A percentile compares a stretch with the other conserved stretches of the same genome.
These are phyloP conservation scores for Leonotis leonurus DNA, from an alignment of 257 asterid genomes.

Conservation along the genomic window DNA sequence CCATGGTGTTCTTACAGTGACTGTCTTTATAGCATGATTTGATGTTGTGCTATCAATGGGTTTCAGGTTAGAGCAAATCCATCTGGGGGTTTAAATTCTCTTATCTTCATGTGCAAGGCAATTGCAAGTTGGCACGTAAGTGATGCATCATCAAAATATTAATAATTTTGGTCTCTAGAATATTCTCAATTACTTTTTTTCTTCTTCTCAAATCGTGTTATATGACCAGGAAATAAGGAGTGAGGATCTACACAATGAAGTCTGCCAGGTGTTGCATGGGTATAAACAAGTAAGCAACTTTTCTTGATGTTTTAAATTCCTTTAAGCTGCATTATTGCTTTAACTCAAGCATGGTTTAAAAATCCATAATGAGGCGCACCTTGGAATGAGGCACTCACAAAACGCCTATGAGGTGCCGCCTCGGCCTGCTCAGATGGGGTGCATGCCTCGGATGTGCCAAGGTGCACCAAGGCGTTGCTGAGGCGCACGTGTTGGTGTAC, in stretches of 20 bases:
- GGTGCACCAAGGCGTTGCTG: no score
- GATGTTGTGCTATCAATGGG: conserved; percentile 12
- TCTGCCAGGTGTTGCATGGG: conserved; percentile 86
- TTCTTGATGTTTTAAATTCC: background rate
- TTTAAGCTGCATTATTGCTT: background rate
- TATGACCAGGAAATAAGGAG: conserved; percentile 80
- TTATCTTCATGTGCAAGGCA: conserved; percentile 75
- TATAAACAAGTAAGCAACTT: conserved; percentile 70
- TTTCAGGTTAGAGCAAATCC: conserved; percentile 87
- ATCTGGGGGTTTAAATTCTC: conserved; percentile 75
- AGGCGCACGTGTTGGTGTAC: no score
- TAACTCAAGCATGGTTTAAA: no score
- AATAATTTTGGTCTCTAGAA: background rate
- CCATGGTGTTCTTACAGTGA: background rate
- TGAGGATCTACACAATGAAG: conserved; percentile 75
- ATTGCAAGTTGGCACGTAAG: conserved; percentile 99
- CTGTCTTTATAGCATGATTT: background rate
- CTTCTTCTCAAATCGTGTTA: conserved; percentile 10
- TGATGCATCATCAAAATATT: conserved; percentile 7
- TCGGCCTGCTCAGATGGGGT: no score
- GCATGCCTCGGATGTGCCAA: no score
- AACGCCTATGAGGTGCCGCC: no score
- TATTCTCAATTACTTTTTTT: background rate
- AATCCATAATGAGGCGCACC: no score
- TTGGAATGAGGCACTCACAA: no score